These are phyloP conservation scores for Debaryomyces maramus DNA, from an alignment of 805 yeast species.

Conservation along the genomic window DNA sequence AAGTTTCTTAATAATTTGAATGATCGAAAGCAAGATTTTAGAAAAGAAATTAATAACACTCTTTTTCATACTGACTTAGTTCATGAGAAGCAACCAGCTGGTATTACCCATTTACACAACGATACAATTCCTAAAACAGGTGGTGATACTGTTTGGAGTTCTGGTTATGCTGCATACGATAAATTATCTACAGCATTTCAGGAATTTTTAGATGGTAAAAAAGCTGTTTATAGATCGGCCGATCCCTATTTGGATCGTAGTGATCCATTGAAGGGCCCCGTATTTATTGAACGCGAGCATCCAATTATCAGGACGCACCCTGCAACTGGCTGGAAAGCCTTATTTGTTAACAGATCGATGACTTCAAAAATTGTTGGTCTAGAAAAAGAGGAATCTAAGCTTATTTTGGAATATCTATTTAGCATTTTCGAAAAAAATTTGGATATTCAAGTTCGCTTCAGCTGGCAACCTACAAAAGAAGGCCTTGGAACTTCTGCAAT, in stretches of 20 bases:
- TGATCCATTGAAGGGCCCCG: conserved; percentile 49
- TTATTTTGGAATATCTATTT: conserved; percentile 48
- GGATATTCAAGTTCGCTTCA: conserved; percentile 56
- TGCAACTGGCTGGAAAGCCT: conserved; percentile 60
- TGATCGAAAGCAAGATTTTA: conserved; percentile 30
- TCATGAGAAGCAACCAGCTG: conserved; percentile 38
- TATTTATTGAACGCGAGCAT: conserved; percentile 54
- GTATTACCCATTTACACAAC: conserved; percentile 38
- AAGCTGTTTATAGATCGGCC: conserved; percentile 44
- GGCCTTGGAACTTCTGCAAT: conserved; percentile 53
- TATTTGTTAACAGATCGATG: conserved; percentile 53
- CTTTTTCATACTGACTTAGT: conserved; percentile 41
- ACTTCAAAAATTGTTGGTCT: conserved; percentile 54
- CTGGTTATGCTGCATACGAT: conserved; percentile 61
- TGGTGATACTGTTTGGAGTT: conserved; percentile 57
- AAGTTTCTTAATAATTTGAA: conserved; percentile 28
- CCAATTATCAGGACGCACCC: conserved; percentile 66
- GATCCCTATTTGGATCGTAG: conserved; percentile 44
- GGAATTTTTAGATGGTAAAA: conserved; percentile 52
- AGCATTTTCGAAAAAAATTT: conserved; percentile 49
- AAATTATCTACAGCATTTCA: conserved; percentile 53
- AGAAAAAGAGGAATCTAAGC: conserved; percentile 49
- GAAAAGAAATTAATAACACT: conserved; percentile 19
- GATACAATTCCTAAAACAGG: conserved; percentile 48
- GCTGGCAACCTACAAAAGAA: conserved; percentile 45